Conservation (phyloP, 352 stramenopile genomes). For the Nothophytophthora sp. region DNA sequence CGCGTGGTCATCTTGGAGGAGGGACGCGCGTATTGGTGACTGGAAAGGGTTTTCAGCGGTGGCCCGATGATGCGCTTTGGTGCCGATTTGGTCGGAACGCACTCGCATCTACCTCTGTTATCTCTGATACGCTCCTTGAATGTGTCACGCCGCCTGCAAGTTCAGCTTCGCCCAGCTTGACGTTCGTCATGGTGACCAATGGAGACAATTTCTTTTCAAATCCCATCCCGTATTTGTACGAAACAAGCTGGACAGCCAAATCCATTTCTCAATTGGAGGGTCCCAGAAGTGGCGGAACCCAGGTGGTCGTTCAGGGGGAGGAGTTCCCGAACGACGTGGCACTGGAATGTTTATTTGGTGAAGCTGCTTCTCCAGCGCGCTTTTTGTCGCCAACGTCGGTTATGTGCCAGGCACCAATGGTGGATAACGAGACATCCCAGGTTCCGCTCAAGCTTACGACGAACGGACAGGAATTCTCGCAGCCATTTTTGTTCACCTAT, state of each 20-base stretch:
- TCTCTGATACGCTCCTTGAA: constrained; percentile 38
- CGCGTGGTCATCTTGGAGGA: constrained; percentile 32
- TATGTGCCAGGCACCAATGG: constrained; percentile 21
- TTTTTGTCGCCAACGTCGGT: constrained; percentile 28
- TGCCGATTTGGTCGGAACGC: constrained; percentile 60
- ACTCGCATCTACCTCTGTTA: constrained; percentile 25
- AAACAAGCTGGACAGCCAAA: constrained; percentile 33
- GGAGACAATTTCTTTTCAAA: constrained; percentile 59
- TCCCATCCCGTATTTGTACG: constrained; percentile 51
- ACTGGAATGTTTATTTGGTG: constrained; percentile 41
- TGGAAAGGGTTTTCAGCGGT: constrained; percentile 44
- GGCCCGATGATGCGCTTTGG: constrained; percentile 24
- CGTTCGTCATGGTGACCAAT: constrained; percentile 61
- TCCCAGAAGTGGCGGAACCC: constrained; percentile 34
- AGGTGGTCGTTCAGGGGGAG: constrained; percentile 33
- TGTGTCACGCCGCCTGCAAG: constrained; percentile 39
- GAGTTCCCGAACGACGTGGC: constrained; percentile 26
- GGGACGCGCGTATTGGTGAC: constrained; percentile 42
- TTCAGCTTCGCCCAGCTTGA: constrained; percentile 18
- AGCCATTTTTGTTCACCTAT: constrained; percentile 39
- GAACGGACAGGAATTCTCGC: constrained; percentile 57
- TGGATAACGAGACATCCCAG: not conserved
- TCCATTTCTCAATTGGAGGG: constrained; percentile 26
- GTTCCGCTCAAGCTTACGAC: constrained; percentile 53
- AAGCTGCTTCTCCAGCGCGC: constrained; percentile 5